A percentile compares a stretch with the other conserved stretches of the same genome.
Evolutionary conservation across 768 basidiomycete genomes (phyloP).

Genomic region (Tricholoma matsutake): DNA sequence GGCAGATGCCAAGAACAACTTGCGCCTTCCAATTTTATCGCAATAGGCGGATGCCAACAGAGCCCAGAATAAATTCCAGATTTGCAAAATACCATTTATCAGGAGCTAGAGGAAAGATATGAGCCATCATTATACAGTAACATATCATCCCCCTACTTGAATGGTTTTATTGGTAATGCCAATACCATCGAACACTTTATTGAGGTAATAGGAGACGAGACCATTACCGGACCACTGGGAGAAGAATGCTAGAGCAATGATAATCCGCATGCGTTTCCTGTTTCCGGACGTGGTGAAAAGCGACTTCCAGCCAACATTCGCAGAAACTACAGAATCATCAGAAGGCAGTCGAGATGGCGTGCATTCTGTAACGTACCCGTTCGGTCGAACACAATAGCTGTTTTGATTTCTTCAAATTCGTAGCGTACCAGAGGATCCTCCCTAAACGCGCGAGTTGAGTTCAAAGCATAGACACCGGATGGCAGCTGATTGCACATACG

Average conservation of each 20-base stretch:
- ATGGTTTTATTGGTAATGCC: slow-evolving; percentile 59
- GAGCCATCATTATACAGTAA: background rate
- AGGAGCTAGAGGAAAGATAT: slow-evolving; percentile 49
- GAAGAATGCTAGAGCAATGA: slow-evolving; percentile 77
- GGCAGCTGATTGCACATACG: slow-evolving; percentile 28
- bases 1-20: slow-evolving; percentile 62
- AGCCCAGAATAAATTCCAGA: slow-evolving; percentile 75
- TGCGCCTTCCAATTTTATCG: slow-evolving; percentile 67
- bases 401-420: slow-evolving; percentile 80
- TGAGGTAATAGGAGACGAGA: slow-evolving; percentile 81
- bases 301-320: slow-evolving; percentile 66
- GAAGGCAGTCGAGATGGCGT: background rate
- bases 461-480: background rate
- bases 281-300: slow-evolving; percentile 69
- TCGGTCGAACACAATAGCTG: slow-evolving; percentile 68
- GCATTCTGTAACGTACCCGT: slow-evolving; percentile 21
- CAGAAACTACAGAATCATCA: slow-evolving; percentile 33
- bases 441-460: slow-evolving; percentile 21
- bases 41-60: slow-evolving; percentile 54
- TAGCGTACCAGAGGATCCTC: slow-evolving; percentile 66
- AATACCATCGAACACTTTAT: slow-evolving; percentile 64
- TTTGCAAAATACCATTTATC: slow-evolving; percentile 83
- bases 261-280: slow-evolving; percentile 71
- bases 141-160: slow-evolving; percentile 31
- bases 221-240: slow-evolving; percentile 87